phyloP scores from a whole-genome alignment of 2,329 filamentous ascomycete species.

The Cladosporium sphaerospermum region DNA sequence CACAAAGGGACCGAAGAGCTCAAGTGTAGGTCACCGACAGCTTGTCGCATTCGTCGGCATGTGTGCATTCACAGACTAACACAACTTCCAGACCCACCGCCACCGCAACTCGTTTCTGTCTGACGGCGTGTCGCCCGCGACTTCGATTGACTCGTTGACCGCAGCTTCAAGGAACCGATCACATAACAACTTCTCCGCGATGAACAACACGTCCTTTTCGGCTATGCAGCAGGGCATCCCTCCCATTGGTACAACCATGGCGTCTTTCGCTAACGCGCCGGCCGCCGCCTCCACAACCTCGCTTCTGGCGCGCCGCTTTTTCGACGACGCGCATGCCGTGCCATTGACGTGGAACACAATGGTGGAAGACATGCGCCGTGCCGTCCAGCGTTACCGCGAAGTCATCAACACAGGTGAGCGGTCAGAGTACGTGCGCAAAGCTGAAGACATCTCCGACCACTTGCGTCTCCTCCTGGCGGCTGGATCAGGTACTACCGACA shows the following conservation, averaged over 20 bases:
- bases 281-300: conserved; percentile 28
- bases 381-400: conserved; percentile 83
- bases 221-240: conserved; percentile 39
- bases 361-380: conserved; percentile 85
- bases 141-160: conserved; percentile 86
- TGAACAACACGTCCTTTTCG: conserved; percentile 43
- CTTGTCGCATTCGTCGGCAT: too few relatives aligned
- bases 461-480: conserved; percentile 87
- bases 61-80: conserved; percentile 21
- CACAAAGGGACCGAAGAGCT: conserved; percentile 62
- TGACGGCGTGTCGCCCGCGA: conserved; percentile 74
- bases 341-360: conserved; percentile 84
- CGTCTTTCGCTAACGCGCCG: conserved; percentile 49
- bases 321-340: conserved; percentile 76
- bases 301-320: conserved; percentile 71
- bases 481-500: conserved; percentile 94
- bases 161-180: conserved; percentile 57
- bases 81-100: conserved; percentile 42
- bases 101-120: conserved; percentile 60
- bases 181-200: conserved; percentile 46
- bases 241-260: conserved; percentile 46
- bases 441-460: conserved; percentile 98
- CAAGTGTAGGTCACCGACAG: conserved; percentile 50
- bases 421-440: conserved; percentile 84
- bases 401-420: conserved; percentile 78